Percentiles rank a stretch among this genome's conserved stretches.
Conservation (phyloP, 768 basidiomycete genomes). For the Mycena maculata region DNA sequence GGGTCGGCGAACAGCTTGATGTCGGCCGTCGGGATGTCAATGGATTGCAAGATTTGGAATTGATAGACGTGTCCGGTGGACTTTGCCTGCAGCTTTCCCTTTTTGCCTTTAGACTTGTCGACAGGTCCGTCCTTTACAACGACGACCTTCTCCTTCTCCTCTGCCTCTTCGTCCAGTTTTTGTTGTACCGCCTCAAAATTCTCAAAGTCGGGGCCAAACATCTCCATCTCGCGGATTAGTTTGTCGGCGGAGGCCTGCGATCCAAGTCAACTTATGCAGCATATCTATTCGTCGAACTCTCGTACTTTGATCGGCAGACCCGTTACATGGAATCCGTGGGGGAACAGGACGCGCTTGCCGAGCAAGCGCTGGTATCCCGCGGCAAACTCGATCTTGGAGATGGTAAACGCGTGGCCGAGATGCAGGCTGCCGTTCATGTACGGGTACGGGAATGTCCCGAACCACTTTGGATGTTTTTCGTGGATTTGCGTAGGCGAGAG, state of each 20-base stretch:
- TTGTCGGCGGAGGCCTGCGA: conserved; percentile 94
- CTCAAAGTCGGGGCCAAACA: conserved; percentile 94
- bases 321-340: conserved; percentile 97
- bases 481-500: conserved; percentile 74
- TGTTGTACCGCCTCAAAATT: conserved; percentile 63
- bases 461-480: conserved; percentile 93
- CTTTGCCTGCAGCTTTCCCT: conserved; percentile 94
- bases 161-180: conserved; percentile 55
- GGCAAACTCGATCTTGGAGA: conserved; percentile 97
- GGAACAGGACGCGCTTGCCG: conserved; percentile 94
- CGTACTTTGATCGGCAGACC: conserved; percentile 99
- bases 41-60: conserved; percentile 98
- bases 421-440: conserved; percentile 99
- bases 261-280: background rate
- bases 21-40: conserved; percentile 87
- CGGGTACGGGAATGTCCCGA: conserved; percentile 94
- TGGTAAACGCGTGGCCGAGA: conserved; percentile 97
- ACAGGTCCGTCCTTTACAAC: conserved; percentile 55
- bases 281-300: conserved; percentile 15
- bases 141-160: conserved; percentile 57
- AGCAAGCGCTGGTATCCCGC: conserved; percentile 96
- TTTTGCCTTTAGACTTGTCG: conserved; percentile 86
- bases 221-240: conserved; percentile 94
- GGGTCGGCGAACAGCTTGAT: conserved; percentile 98
- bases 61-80: conserved; percentile 95